Percentiles rank a stretch among this genome's conserved stretches.
Evolutionary conservation across 139 green algal species (phyloP).

Genomic region (Micromonas pusilla): DNA sequence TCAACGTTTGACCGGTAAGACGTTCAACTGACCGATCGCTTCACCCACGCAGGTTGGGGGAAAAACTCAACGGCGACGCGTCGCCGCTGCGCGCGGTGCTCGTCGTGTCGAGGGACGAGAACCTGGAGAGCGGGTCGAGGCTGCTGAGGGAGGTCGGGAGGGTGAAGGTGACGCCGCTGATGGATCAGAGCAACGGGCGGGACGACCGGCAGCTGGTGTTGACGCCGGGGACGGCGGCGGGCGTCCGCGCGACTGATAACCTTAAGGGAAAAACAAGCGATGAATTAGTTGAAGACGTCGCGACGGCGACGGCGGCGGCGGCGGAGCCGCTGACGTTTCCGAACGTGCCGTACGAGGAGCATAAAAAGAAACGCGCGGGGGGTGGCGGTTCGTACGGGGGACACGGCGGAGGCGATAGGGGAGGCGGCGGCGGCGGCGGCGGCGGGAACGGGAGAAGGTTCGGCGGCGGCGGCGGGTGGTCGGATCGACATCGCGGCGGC

Average conservation of each 20-base stretch:
- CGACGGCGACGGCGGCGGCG: neutral
- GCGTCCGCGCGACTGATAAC: too few species aligned
- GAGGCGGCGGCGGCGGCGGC: neutral
- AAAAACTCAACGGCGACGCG: too few species aligned
- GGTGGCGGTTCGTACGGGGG: neutral
- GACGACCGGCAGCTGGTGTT: constrained; percentile 18
- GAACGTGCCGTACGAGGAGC: constrained; percentile 25
- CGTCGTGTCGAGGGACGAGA: constrained; percentile 10
- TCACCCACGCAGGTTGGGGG: too few species aligned
- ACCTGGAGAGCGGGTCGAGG: neutral
- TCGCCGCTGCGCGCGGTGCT: neutral
- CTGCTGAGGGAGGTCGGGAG: neutral
- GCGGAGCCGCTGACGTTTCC: constrained; percentile 8
- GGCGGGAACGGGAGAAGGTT: neutral
- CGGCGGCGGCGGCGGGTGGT: neutral
- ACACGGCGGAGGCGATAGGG: neutral
- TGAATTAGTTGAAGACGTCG: too few species aligned
- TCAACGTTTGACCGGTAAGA: too few species aligned
- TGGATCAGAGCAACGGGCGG: neutral
- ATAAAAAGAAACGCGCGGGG: neutral
- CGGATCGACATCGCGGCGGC: neutral
- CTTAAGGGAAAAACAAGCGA: too few species aligned
- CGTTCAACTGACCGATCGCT: too few species aligned
- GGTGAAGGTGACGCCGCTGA: neutral
- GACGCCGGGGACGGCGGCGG: neutral